These are phyloP conservation scores for Ceratocystis huliohia DNA, from an alignment of 2,329 filamentous ascomycete genomes.

Conservation along the genomic window DNA sequence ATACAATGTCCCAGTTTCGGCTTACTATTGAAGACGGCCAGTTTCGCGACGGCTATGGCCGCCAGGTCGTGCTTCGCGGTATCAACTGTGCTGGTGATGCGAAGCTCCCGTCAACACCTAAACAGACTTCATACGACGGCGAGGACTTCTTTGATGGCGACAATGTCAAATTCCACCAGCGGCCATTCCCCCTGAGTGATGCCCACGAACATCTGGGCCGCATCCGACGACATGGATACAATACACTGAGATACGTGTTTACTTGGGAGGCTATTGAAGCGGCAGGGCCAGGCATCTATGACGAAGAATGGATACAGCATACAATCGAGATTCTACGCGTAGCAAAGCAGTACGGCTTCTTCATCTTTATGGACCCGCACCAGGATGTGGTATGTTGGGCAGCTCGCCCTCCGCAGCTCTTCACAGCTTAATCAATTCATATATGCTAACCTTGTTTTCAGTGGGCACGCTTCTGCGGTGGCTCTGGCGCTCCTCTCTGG, in stretches of 20 bases:
- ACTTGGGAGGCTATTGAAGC: slow-evolving; percentile 99
- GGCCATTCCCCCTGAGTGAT: slow-evolving; percentile 73
- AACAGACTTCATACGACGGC: slow-evolving; percentile 65
- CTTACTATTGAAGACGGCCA: slow-evolving; percentile 73
- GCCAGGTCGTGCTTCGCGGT: slow-evolving; percentile 78
- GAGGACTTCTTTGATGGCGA: slow-evolving; percentile 87
- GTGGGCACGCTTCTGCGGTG: slow-evolving; percentile 92
- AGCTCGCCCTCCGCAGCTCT: not conserved
- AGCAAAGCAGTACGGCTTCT: slow-evolving; percentile 84
- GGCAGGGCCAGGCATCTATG: slow-evolving; percentile 77
- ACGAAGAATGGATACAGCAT: slow-evolving; percentile 84
- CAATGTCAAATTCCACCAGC: slow-evolving; percentile 72
- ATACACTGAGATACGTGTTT: slow-evolving; percentile 90
- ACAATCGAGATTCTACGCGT: slow-evolving; percentile 74
- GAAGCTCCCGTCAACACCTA: slow-evolving; percentile 72
- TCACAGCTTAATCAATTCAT: not conserved
- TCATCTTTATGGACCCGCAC: slow-evolving; percentile 96
- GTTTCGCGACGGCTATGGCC: slow-evolving; percentile 69
- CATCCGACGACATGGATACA: slow-evolving; percentile 82
- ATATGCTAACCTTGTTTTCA: slow-evolving; percentile 29
- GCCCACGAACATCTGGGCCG: slow-evolving; percentile 77
- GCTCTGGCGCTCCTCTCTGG: slow-evolving; percentile 95
- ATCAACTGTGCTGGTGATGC: slow-evolving; percentile 89
- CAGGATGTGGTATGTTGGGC: slow-evolving; percentile 72
- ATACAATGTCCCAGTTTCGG: slow-evolving; percentile 53